Conservation (phyloP, 768 basidiomycete species). For the Tephrocybe sp. region DNA sequence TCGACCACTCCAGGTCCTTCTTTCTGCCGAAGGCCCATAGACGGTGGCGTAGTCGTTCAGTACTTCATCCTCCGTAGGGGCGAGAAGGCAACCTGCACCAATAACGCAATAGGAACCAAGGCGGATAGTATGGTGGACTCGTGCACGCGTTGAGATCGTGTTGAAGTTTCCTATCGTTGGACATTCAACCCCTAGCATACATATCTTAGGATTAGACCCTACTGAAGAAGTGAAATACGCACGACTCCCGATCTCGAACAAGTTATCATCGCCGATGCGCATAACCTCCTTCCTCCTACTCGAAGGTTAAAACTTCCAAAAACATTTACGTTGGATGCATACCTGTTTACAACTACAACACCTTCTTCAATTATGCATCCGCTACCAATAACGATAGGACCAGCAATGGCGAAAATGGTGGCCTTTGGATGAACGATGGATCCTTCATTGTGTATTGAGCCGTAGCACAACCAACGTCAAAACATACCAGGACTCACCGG, state of each 20-base stretch:
- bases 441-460: constrained; percentile 36
- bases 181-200: constrained; percentile 77
- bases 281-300: constrained; percentile 74
- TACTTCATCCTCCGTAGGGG: constrained; percentile 72
- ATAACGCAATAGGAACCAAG: constrained; percentile 81
- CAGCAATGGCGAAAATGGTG: constrained; percentile 87
- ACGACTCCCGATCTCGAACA: constrained; percentile 95
- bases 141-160: constrained; percentile 79
- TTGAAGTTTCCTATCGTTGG: constrained; percentile 84
- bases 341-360: constrained; percentile 88
- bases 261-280: constrained; percentile 91
- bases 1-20: constrained; percentile 81
- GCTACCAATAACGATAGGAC: constrained; percentile 86
- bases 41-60: constrained; percentile 83
- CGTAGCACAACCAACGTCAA: background rate
- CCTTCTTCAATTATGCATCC: constrained; percentile 92
- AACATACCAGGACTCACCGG: constrained; percentile 40
- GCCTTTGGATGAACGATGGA: constrained; percentile 93
- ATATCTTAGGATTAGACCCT: background rate
- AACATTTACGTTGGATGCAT: constrained; percentile 6
- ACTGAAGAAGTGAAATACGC: constrained; percentile 28
- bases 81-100: constrained; percentile 77
- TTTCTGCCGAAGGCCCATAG: constrained; percentile 73
- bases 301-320: background rate
- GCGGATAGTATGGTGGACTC: constrained; percentile 80